Conservation (phyloP, 257 asterid genomes). For the Knoxia roxburghii region DNA sequence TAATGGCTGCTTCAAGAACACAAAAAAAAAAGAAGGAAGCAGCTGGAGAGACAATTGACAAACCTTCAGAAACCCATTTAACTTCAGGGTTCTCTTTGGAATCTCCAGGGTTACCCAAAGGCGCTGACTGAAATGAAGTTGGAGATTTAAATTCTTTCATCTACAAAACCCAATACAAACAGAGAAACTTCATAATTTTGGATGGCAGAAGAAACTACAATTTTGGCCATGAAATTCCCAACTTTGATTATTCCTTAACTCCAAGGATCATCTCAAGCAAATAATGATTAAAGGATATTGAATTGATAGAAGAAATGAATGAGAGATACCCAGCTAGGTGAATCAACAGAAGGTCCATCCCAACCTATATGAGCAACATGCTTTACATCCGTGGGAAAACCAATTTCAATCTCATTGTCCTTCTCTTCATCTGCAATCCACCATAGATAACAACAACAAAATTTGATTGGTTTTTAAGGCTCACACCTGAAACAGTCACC, state of each 20-base stretch:
- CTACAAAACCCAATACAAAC: conserved; percentile 24
- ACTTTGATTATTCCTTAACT: too few species aligned
- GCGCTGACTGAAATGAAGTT: conserved; percentile 51
- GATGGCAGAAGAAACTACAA: too few species aligned
- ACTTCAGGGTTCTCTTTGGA: conserved; percentile 48
- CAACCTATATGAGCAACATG: conserved; percentile 98
- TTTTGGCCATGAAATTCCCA: neutral
- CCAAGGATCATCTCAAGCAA: too few species aligned
- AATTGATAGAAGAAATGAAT: neutral
- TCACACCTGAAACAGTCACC: too few species aligned
- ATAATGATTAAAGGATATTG: too few species aligned
- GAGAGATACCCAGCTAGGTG: conserved; percentile 69
- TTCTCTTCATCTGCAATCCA: conserved; percentile 63
- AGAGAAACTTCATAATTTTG: neutral
- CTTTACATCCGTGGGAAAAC: conserved; percentile 92
- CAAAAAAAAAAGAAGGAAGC: too few species aligned
- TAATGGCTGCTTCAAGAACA: too few species aligned
- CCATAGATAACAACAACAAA: too few species aligned
- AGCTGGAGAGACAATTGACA: neutral
- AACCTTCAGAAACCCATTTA: conserved; percentile 90
- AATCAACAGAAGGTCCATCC: conserved; percentile 73
- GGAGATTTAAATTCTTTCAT: conserved; percentile 62
- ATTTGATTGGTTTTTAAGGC: too few species aligned
- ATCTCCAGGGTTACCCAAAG: conserved; percentile 42
- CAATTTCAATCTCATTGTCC: conserved; percentile 71